Conservation (phyloP, 306 rosid genomes). For the Vigna reflexopilosa region DNA sequence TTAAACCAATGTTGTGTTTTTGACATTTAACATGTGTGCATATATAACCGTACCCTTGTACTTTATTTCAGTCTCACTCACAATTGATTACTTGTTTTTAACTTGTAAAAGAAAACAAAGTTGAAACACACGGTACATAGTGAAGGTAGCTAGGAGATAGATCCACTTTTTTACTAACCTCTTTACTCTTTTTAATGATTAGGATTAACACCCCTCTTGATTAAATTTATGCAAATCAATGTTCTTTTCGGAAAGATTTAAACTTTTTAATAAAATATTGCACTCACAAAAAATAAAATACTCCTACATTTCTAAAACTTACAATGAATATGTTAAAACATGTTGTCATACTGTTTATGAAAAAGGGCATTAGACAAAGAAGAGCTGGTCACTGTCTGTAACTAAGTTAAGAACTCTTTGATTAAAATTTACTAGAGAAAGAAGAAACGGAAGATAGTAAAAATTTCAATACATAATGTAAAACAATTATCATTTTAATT, state of each 20-base stretch:
- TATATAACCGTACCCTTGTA: background rate
- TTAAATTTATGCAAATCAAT: background rate
- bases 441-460: background rate
- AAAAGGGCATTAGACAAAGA: too few species aligned
- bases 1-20: background rate
- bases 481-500: too few species aligned
- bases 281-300: too few species aligned
- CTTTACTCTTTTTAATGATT: slow-evolving; percentile 7
- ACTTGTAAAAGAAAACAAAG: background rate
- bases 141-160: background rate
- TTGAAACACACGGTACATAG: background rate
- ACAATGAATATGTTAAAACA: too few species aligned
- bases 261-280: background rate
- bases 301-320: too few species aligned
- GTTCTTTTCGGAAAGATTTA: background rate
- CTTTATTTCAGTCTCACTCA: background rate
- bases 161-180: background rate
- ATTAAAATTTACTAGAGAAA: background rate
- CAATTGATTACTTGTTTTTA: background rate
- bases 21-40: slow-evolving; percentile 1
- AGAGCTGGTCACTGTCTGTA: too few species aligned
- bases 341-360: too few species aligned
- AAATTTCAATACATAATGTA: too few species aligned
- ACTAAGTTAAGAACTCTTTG: too few species aligned
- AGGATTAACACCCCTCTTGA: background rate